These are phyloP conservation scores for Fusarium incarnatum DNA, from an alignment of 2,329 filamentous ascomycete genomes.

Conservation along the genomic window DNA sequence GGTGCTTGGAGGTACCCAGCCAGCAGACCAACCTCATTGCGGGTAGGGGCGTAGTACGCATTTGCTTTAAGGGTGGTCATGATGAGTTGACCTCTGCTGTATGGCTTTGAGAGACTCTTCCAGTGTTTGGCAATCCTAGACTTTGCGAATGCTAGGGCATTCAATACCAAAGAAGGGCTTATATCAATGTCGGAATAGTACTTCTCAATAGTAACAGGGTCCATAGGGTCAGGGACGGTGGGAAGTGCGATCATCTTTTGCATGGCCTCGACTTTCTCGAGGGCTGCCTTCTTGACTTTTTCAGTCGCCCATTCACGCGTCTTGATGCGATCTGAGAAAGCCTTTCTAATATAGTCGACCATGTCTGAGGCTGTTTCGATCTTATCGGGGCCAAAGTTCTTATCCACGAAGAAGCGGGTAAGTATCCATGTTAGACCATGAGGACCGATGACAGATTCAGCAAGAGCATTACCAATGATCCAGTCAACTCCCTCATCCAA, in stretches of 20 bases:
- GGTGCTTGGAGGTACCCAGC: conserved; percentile 75
- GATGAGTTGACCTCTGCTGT: conserved; percentile 69
- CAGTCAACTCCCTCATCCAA: conserved; percentile 21
- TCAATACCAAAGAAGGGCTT: conserved; percentile 66
- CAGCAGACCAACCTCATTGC: conserved; percentile 74
- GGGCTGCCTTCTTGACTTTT: conserved; percentile 68
- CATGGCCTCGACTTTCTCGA: conserved; percentile 75
- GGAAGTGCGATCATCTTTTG: conserved; percentile 77
- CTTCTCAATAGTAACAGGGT: conserved; percentile 64
- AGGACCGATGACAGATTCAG: not conserved
- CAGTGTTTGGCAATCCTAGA: conserved; percentile 64
- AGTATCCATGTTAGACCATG: conserved; percentile 72
- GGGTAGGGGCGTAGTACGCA: conserved; percentile 72
- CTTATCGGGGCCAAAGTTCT: conserved; percentile 73
- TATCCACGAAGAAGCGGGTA: conserved; percentile 77
- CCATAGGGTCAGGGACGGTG: conserved; percentile 70
- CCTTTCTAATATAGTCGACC: conserved; percentile 75
- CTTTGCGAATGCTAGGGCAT: conserved; percentile 63
- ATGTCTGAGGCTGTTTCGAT: conserved; percentile 76
- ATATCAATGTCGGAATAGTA: conserved; percentile 69
- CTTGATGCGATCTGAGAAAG: conserved; percentile 71
- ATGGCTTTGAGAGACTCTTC: conserved; percentile 69
- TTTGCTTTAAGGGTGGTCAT: conserved; percentile 73
- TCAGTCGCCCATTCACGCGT: conserved; percentile 73
- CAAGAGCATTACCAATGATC: not conserved